Percentiles rank a stretch among this genome's conserved stretches.
phyloP scores from a whole-genome alignment of 1,139 yeast genomes.

The Blastobotrys capitulatus region DNA sequence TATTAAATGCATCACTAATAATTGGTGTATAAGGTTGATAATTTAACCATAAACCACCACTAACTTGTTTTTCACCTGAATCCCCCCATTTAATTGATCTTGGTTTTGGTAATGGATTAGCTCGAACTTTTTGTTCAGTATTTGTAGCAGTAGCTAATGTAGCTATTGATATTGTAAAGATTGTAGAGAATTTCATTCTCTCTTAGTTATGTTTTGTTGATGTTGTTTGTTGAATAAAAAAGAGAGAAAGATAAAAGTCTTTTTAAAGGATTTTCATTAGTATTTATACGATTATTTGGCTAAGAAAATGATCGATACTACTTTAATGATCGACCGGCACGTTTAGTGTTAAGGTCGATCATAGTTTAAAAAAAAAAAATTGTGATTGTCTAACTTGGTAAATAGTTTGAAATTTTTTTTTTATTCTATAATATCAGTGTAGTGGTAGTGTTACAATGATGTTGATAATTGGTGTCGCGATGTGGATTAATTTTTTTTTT shows the following conservation, averaged over 20 bases:
- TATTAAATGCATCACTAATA: conserved; percentile 19
- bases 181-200: neutral
- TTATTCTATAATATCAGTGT: too few relatives aligned
- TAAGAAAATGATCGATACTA: too few relatives aligned
- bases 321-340: too few relatives aligned
- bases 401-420: too few relatives aligned
- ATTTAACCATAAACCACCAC: conserved; percentile 14
- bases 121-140: conserved; percentile 6
- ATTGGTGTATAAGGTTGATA: conserved; percentile 12
- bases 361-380: too few relatives aligned
- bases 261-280: neutral
- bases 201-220: too few relatives aligned
- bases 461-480: too few relatives aligned
- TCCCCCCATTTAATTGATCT: conserved; percentile 23
- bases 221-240: neutral
- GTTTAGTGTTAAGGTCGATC: too few relatives aligned
- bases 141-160: neutral
- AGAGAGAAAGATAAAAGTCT: too few relatives aligned
- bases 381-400: too few relatives aligned
- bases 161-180: neutral
- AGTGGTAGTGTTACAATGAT: too few relatives aligned
- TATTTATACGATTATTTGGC: neutral
- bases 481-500: too few relatives aligned
- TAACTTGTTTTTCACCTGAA: conserved; percentile 19
- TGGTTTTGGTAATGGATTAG: conserved; percentile 27